Conservation (phyloP, 2,329 filamentous ascomycete species). For the Penicillium sclerotigenum region DNA sequence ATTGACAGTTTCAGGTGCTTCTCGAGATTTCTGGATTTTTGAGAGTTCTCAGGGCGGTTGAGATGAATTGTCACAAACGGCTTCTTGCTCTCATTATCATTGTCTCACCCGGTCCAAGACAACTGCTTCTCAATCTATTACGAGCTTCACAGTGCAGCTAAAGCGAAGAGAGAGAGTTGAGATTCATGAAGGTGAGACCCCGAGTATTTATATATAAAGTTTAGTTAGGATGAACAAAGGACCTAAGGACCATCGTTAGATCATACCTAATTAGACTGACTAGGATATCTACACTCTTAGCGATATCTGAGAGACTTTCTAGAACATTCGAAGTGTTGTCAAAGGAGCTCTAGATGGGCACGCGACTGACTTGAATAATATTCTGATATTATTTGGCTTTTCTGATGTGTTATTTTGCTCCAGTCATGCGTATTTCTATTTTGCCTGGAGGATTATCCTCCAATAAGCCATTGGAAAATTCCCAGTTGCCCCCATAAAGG, state of each 20-base stretch:
- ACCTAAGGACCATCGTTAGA: neutral
- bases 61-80: neutral
- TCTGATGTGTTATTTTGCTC: no score
- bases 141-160: neutral
- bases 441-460: no score
- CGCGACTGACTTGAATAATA: no score
- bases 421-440: no score
- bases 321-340: neutral
- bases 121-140: neutral
- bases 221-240: no score
- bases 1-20: neutral
- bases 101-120: no score
- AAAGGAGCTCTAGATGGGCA: neutral
- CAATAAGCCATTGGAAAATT: neutral
- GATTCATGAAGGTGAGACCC: neutral
- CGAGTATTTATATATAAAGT: neutral
- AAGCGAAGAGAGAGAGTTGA: neutral
- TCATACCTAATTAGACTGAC: no score
- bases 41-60: neutral
- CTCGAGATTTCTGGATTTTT: neutral
- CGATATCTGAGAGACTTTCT: neutral
- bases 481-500: neutral
- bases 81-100: neutral
- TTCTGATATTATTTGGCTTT: no score
- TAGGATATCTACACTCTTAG: neutral